Conservation (phyloP, 257 asterid genomes). For the Parsonsia alboflavescens region DNA sequence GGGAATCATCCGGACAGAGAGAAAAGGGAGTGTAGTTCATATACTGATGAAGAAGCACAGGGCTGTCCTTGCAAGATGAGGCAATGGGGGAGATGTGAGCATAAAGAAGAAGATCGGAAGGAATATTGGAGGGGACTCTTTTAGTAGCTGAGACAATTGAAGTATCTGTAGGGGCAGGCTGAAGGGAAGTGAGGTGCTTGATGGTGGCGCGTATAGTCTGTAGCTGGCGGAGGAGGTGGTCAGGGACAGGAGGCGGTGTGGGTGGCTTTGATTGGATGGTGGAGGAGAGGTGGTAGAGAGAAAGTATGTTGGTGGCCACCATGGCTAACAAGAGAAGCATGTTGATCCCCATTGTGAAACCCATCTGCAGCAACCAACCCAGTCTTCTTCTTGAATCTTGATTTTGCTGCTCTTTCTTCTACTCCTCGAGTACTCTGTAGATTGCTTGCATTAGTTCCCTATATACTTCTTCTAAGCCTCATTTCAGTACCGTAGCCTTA, state of each 20-base stretch:
- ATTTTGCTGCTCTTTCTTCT: no score
- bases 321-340: conserved; percentile 71
- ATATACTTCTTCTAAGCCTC: no score
- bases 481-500: no score
- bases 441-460: no score
- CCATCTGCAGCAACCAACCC: conserved; percentile 32
- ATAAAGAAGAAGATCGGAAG: conserved; percentile 84
- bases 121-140: conserved; percentile 34
- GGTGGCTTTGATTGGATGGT: conserved; percentile 58
- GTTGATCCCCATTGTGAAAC: conserved; percentile 87
- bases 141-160: conserved; percentile 22
- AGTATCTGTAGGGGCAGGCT: conserved; percentile 31
- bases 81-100: conserved; percentile 80
- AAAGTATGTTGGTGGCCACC: conserved; percentile 96
- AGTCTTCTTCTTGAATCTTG: conserved; percentile 3
- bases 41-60: conserved; percentile 63
- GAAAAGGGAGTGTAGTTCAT: conserved; percentile 86
- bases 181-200: conserved; percentile 82
- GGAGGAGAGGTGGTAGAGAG: conserved; percentile 97
- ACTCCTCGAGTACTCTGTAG: no score
- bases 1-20: conserved; percentile 65
- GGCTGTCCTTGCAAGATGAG: conserved; percentile 78
- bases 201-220: conserved; percentile 96
- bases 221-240: conserved; percentile 95
- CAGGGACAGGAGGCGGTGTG: conserved; percentile 62